A percentile compares a stretch with the other conserved stretches of the same genome.
Evolutionary conservation across 1,139 yeast genomes (phyloP).

Genomic region (Candida tropicalis): DNA sequence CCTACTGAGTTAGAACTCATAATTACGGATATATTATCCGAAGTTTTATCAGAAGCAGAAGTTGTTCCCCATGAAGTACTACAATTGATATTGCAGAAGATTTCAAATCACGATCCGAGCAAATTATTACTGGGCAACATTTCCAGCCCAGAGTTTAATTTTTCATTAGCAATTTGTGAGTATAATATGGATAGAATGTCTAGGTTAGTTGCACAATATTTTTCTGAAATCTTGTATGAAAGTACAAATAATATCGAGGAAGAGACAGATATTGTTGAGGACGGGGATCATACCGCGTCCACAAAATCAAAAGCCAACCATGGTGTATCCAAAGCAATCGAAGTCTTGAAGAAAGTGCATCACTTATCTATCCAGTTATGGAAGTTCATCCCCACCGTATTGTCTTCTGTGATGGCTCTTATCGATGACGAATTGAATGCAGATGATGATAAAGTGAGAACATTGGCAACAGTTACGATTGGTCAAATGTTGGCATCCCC

Average conservation of each 20-base stretch:
- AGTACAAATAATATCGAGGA: conserved; percentile 33
- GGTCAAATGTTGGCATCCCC: conserved; percentile 61
- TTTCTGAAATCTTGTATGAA: conserved; percentile 73
- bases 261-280: conserved; percentile 25
- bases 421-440: conserved; percentile 80
- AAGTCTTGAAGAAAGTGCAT: conserved; percentile 61
- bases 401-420: conserved; percentile 75
- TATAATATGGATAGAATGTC: conserved; percentile 75
- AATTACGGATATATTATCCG: conserved; percentile 70
- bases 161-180: conserved; percentile 71
- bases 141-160: conserved; percentile 61
- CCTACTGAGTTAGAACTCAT: conserved; percentile 55
- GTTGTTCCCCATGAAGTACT: conserved; percentile 65
- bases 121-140: conserved; percentile 22
- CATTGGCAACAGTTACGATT: conserved; percentile 71
- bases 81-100: conserved; percentile 60
- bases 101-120: conserved; percentile 27
- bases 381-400: conserved; percentile 75
- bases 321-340: conserved; percentile 30
- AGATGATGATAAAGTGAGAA: conserved; percentile 64
- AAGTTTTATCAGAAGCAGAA: conserved; percentile 75
- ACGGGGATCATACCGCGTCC: conserved; percentile 2
- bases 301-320: conserved; percentile 12
- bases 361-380: conserved; percentile 68
- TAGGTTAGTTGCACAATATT: conserved; percentile 75